A percentile compares a stretch with the other conserved stretches of the same genome.
Conservation (phyloP, 768 basidiomycete species). For the Leccinum pellstonianum region DNA sequence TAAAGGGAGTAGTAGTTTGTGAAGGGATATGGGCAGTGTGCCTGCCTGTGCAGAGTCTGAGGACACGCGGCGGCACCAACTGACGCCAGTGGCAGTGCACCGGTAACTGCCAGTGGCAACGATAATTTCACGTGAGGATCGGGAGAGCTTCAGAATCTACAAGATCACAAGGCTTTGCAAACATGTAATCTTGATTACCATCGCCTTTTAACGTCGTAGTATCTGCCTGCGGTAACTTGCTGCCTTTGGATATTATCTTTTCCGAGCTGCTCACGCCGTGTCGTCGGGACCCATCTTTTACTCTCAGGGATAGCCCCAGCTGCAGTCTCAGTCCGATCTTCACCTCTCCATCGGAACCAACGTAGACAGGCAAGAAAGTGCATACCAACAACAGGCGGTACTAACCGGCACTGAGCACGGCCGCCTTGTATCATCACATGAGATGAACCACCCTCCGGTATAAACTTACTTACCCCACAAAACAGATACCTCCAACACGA, state of each 20-base stretch:
- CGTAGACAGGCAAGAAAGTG: background rate
- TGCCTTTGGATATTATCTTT: background rate
- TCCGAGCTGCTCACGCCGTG: background rate
- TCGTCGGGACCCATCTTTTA: background rate
- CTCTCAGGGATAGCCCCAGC: no score
- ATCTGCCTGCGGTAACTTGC: background rate
- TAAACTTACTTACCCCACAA: slow-evolving; percentile 35
- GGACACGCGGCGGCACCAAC: background rate
- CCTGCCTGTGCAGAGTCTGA: background rate
- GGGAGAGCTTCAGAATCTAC: no score
- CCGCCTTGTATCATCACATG: background rate
- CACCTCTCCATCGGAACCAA: no score
- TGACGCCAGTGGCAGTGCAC: no score
- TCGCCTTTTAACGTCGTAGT: background rate
- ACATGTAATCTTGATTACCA: background rate
- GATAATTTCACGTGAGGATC: no score
- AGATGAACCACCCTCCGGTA: background rate
- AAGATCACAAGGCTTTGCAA: background rate
- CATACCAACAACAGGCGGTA: no score
- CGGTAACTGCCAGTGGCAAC: no score
- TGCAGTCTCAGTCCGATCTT: background rate
- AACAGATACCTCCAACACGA: slow-evolving; percentile 33
- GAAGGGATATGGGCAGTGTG: background rate
- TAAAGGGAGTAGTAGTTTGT: background rate
- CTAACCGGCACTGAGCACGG: no score